Base-by-base conservation (phyloP, 2,329 filamentous ascomycete species). In the Cytospora piceae region DNA sequence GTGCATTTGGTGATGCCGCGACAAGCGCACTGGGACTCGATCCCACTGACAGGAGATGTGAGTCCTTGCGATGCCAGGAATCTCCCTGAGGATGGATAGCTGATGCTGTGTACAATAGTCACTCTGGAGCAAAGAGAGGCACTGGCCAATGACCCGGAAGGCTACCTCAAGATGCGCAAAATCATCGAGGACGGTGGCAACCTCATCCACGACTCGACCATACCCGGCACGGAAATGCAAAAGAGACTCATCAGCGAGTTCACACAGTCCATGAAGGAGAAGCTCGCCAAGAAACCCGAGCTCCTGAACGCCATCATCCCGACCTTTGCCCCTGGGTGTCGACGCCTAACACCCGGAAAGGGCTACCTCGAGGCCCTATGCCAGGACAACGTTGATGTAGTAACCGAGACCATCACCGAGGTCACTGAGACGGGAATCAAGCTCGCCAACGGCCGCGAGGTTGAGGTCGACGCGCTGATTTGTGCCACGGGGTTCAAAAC, bases 401-500 rank as follows among this genome's bases (percentile, higher is more conserved):
- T 79, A 54, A 74, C 74, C 15, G 73, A 77, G 22, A 65, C 71
- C 1, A 79, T 81, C 46, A 61, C 63, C 0, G 64, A 67, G 17
- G 71, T 81, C 31, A 79, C 76, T 3, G 66, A 73, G n/a, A 72
- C 70, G 0, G 80, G 80, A 1, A 72, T 81, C 22, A 66, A 65
- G 6, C 64, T 67, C 14, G 66, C 67, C 58, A 66, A 69, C 0
- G 74, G 73, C 17, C 68, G 72, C 9, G 59, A 69, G 51, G 60
- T 78, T n/a, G 73, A 76, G 11, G 73, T 83, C 46, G 82, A 85
- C 69, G 77, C 75, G 12, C 74, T 85, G 4, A 76, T 82, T 53
- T 82, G 78, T 72, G 81, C 81, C n/a, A 82, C 80, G 0, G 80
- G 81, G 15, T 82, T 81, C 74, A 63, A 57, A 46, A 67, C 78